These are phyloP conservation scores for Liriodendron chinense DNA, from an alignment of 164 flowering plant species.

Conservation along the genomic window DNA sequence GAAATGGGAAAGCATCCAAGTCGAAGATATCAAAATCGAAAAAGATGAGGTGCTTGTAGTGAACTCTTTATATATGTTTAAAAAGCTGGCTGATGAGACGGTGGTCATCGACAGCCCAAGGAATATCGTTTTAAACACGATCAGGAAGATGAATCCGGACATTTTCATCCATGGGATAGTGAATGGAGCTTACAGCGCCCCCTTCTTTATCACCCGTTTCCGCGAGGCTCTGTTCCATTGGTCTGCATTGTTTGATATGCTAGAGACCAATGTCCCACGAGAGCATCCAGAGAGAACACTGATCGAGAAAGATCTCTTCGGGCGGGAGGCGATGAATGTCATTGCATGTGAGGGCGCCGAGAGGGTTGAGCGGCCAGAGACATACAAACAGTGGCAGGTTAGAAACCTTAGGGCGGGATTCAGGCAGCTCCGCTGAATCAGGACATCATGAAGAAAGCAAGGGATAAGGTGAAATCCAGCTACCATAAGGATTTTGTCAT, in stretches of 20 bases:
- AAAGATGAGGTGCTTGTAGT: conserved; percentile 63
- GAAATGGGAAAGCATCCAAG: conserved; percentile 68
- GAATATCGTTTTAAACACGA: conserved; percentile 43
- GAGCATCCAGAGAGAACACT: conserved; percentile 56
- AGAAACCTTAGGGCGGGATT: conserved; percentile 66
- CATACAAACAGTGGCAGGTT: conserved; percentile 84
- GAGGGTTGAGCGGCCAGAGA: conserved; percentile 84
- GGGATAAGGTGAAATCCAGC: conserved; percentile 28
- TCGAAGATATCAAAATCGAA: conserved; percentile 69
- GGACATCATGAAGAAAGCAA: conserved; percentile 39
- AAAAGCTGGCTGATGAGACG: conserved; percentile 65
- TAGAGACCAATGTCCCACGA: conserved; percentile 66
- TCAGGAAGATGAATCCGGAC: conserved; percentile 59
- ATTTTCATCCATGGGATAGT: conserved; percentile 60
- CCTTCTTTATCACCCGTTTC: conserved; percentile 81
- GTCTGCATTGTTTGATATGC: conserved; percentile 77
- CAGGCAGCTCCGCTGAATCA: conserved; percentile 47
- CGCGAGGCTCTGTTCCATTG: conserved; percentile 78
- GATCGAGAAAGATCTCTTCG: conserved; percentile 59
- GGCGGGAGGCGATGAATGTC: conserved; percentile 65
- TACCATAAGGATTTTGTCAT: conserved; percentile 77
- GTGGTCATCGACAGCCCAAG: conserved; percentile 64
- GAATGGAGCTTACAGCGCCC: conserved; percentile 74
- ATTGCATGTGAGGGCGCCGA: conserved; percentile 85
- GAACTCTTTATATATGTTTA: conserved; percentile 51